A percentile compares a stretch with the other conserved stretches of the same genome.
Evolutionary conservation across 2,329 filamentous ascomycete species (phyloP).

Genomic region (Colletotrichum orchidophilum): DNA sequence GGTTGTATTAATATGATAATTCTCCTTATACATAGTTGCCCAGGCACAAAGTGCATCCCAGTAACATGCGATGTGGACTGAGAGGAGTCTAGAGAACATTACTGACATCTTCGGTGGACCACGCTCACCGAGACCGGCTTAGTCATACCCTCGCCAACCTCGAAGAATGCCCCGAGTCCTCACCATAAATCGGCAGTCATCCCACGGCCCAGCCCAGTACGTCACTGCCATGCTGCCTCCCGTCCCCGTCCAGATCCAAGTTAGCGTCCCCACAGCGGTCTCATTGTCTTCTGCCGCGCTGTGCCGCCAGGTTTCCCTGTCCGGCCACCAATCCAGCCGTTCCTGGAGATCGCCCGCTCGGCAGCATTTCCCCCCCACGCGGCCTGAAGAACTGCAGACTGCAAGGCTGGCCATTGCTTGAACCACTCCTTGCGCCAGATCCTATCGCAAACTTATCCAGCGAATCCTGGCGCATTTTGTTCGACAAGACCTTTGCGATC

Average conservation of each 20-base stretch:
- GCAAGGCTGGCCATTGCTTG: slow-evolving; percentile 21
- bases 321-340: slow-evolving; percentile 3
- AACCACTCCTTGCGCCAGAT: not conserved
- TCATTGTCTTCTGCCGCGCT: not conserved
- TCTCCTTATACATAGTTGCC: too few relatives aligned
- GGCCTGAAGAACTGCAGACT: slow-evolving; percentile 30
- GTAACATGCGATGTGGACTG: not conserved
- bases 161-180: not conserved
- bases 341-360: not conserved
- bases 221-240: not conserved
- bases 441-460: not conserved
- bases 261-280: not conserved
- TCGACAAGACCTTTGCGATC: not conserved
- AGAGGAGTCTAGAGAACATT: not conserved
- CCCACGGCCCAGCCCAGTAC: slow-evolving; percentile 5
- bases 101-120: not conserved
- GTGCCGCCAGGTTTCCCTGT: slow-evolving; percentile 4
- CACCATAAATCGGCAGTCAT: not conserved
- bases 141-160: not conserved
- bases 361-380: not conserved
- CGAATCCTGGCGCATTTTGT: not conserved
- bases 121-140: not conserved
- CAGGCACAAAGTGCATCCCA: too few relatives aligned
- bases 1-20: too few relatives aligned
- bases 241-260: not conserved